Conservation (phyloP, 1,284 basidiomycete species). For the Papiliotrema flavescens region DNA sequence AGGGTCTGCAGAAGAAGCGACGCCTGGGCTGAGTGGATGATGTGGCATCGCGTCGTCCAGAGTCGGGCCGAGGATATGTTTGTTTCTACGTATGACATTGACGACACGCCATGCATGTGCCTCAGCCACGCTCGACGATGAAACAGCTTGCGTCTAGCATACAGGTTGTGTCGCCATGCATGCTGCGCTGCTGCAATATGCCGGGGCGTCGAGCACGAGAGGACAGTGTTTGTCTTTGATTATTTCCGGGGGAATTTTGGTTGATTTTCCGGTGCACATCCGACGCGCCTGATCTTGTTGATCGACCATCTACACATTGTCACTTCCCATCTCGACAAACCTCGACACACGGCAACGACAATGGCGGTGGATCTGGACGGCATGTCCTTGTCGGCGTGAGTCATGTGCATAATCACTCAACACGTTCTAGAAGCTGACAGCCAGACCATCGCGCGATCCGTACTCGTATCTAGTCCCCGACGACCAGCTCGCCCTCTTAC, state of each 20-base stretch:
- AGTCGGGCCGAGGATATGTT: not conserved
- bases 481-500: not conserved
- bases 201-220: too few relatives aligned
- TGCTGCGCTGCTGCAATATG: too few relatives aligned
- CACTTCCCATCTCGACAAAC: not conserved
- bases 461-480: not conserved
- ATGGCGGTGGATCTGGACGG: not conserved
- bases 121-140: too few relatives aligned
- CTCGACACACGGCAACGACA: not conserved
- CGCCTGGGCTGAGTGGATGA: not conserved
- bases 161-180: too few relatives aligned
- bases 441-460: not conserved
- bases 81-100: not conserved
- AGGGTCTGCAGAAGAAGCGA: slow-evolving; percentile 5
- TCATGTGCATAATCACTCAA: not conserved
- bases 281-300: not conserved
- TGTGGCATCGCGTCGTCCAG: too few relatives aligned
- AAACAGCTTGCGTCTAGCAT: too few relatives aligned
- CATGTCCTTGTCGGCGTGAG: not conserved
- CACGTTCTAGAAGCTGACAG: not conserved
- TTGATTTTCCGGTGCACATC: not conserved
- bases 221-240: not conserved
- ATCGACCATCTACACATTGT: not conserved
- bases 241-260: not conserved
- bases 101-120: too few relatives aligned